Evolutionary conservation across 148 eudicot genomes (phyloP), one percentile per base, ranked within the genome.

Genomic region (Rhododendron henanense): DNA sequence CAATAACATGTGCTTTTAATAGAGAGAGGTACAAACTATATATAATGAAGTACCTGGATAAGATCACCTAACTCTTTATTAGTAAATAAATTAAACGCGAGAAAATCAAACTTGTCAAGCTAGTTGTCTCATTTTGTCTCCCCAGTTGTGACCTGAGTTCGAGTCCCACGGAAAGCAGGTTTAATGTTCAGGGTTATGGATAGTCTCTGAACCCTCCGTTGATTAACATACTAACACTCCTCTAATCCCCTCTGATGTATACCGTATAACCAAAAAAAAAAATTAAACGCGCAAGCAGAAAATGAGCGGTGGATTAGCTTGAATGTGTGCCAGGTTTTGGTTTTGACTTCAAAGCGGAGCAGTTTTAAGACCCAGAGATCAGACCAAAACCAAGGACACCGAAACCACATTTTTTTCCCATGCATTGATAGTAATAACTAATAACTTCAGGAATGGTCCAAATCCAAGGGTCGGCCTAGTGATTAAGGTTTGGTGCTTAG

Each of bases 231-330:
- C 8, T 41, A 41, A 41, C 45, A 6, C 1, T 7, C 7, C 7
- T 1, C 45, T 41, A 41, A 41, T 41, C 0, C 8, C 1, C 1
- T 1, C 45, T 41, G 6, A 6, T 41, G 45, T 41, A 6, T 41
- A 41, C 45, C 1, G 45, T 41, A 6, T 6, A 6, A 6, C 0
- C 0, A 41, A 41, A 41, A 41, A 0, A 0, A 6, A 41, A 41
- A 41, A 47, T 3, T 4, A 10, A 51, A 51, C 4, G 35, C 61
- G 13, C 37, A 50, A 51, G 13, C 37, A 28, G 83, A 53, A 80
- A 51, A 50, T 80, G 50, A 57, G 2, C 16, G 69, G 79, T 83
- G 48, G 59, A 83, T 48, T 71, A 83, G 85, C 23, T 83, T 48
- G 78, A 31, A 28, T 82, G 57, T 65, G 39, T 45, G 31, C 16